Percentiles rank a stretch among this genome's conserved stretches.
Conservation (phyloP, 192 early-diverging fungal species). For the Coemansia aciculifera region DNA sequence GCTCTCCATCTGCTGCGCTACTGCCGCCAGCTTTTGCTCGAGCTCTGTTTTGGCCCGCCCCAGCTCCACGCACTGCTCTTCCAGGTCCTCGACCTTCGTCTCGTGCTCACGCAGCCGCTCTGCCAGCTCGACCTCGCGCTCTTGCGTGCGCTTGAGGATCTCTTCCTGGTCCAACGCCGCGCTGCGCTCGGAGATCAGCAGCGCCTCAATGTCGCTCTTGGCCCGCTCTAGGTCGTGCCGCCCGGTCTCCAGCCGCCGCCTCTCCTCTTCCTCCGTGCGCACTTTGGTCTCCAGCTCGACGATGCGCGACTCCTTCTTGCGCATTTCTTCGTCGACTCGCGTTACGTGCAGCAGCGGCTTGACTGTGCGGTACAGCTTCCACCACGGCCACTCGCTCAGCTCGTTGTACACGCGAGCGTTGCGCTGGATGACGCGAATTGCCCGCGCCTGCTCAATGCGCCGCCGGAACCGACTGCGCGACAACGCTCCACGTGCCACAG, state of each 20-base stretch:
- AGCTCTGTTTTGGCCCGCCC: constrained; percentile 49
- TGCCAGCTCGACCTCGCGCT: constrained; percentile 67
- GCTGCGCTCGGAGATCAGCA: constrained; percentile 72
- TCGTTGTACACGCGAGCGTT: constrained; percentile 90
- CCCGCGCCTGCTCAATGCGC: constrained; percentile 74
- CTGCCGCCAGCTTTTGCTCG: constrained; percentile 61
- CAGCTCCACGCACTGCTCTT: constrained; percentile 64
- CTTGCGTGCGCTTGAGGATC: constrained; percentile 79
- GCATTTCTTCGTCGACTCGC: constrained; percentile 77
- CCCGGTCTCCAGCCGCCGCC: constrained; percentile 59
- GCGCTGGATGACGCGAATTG: constrained; percentile 91
- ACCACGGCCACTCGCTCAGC: constrained; percentile 93
- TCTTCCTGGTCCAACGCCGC: constrained; percentile 80
- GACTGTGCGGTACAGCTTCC: constrained; percentile 90
- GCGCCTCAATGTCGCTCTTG: constrained; percentile 66
- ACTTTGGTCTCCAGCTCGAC: constrained; percentile 72
- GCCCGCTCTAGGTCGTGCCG: constrained; percentile 66
- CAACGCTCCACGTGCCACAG: constrained; percentile 80
- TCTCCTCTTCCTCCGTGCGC: constrained; percentile 61
- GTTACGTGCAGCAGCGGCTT: constrained; percentile 86
- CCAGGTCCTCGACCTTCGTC: constrained; percentile 64
- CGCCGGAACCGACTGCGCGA: constrained; percentile 71
- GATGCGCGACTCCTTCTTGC: constrained; percentile 68
- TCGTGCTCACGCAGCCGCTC: constrained; percentile 63
- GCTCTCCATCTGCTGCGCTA: constrained; percentile 64